Percentiles rank a stretch among this genome's conserved stretches.
Evolutionary conservation across 176 grass and related monocot species (phyloP).

Genomic region (Cenchrus purpureus): DNA sequence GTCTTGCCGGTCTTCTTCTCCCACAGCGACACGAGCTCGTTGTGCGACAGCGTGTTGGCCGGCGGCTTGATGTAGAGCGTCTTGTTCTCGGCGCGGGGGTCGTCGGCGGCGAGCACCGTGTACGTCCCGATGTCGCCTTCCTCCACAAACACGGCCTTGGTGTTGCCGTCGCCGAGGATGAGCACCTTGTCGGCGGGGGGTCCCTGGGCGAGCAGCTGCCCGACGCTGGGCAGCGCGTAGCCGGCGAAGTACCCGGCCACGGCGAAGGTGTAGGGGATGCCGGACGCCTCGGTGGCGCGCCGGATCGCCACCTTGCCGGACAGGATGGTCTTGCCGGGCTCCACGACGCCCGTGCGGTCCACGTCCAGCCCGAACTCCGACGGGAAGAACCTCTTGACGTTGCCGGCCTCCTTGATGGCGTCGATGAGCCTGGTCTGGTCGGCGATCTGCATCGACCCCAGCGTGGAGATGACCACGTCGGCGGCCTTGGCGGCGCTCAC

Average conservation of each 20-base stretch:
- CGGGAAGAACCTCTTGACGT: slow-evolving; percentile 67
- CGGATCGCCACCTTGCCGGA: slow-evolving; percentile 51
- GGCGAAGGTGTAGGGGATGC: slow-evolving; percentile 53
- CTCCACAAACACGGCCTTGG: slow-evolving; percentile 50
- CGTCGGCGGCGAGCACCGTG: slow-evolving; percentile 56
- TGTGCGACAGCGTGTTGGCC: slow-evolving; percentile 52
- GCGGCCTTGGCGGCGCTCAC: slow-evolving; percentile 46
- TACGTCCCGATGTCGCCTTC: slow-evolving; percentile 57
- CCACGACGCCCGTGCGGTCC: slow-evolving; percentile 47
- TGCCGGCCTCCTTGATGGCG: slow-evolving; percentile 71
- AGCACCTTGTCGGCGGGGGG: slow-evolving; percentile 48
- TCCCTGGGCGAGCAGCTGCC: slow-evolving; percentile 7
- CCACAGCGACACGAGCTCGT: slow-evolving; percentile 58
- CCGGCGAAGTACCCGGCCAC: slow-evolving; percentile 47
- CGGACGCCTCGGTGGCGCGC: slow-evolving; percentile 54
- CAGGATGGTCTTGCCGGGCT: slow-evolving; percentile 50
- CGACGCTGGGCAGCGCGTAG: slow-evolving; percentile 42
- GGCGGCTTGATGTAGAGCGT: slow-evolving; percentile 43
- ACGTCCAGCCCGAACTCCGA: slow-evolving; percentile 67
- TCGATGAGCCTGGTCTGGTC: slow-evolving; percentile 61
- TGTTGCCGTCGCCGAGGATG: slow-evolving; percentile 57
- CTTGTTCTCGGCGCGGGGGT: slow-evolving; percentile 55
- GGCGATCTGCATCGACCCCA: slow-evolving; percentile 42
- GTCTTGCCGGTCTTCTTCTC: slow-evolving; percentile 62
- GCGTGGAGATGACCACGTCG: slow-evolving; percentile 64